A percentile compares a stretch with the other conserved stretches of the same genome.
These are phyloP conservation scores for Amylocarpus encephaloides DNA, from an alignment of 2,329 filamentous ascomycete species.

Conservation along the genomic window DNA sequence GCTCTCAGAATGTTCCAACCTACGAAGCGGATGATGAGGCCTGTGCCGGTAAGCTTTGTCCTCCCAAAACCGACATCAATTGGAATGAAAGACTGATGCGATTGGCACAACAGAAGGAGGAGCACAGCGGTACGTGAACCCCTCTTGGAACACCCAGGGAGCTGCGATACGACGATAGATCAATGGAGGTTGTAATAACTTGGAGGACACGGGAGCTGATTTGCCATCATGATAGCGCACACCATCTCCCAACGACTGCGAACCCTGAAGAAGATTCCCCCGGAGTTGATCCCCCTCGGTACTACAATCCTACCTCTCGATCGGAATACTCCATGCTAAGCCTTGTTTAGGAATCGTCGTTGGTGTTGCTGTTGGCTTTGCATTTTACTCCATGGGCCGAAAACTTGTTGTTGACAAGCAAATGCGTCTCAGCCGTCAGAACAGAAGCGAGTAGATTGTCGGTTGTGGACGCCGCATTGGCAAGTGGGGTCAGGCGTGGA, in stretches of 20 bases:
- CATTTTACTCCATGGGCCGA: constrained; percentile 70
- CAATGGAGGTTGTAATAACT: neutral
- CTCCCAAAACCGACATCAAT: constrained; percentile 4
- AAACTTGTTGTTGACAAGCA: constrained; percentile 90
- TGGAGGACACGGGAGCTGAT: constrained; percentile 15
- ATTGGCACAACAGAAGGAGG: constrained; percentile 48
- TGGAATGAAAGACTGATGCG: constrained; percentile 26
- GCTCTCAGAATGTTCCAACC: constrained; percentile 62
- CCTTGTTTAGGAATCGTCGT: constrained; percentile 64
- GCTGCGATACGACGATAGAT: too few relatives aligned
- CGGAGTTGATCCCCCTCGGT: constrained; percentile 94
- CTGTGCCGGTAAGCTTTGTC: constrained; percentile 60
- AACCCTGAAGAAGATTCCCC: constrained; percentile 80
- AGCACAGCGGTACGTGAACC: constrained; percentile 56
- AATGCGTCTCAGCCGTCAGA: constrained; percentile 74
- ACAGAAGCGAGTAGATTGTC: constrained; percentile 31
- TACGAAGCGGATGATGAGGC: constrained; percentile 59
- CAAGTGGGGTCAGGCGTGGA: neutral
- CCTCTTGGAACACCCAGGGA: neutral
- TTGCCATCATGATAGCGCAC: constrained; percentile 58
- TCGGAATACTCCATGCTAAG: constrained; percentile 22
- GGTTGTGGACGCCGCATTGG: constrained; percentile 10
- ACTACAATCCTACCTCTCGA: constrained; percentile 35
- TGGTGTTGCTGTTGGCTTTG: constrained; percentile 74
- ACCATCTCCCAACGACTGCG: constrained; percentile 94